phyloP scores from a whole-genome alignment of 805 yeast genomes.

The Cyberlindnera americana region DNA sequence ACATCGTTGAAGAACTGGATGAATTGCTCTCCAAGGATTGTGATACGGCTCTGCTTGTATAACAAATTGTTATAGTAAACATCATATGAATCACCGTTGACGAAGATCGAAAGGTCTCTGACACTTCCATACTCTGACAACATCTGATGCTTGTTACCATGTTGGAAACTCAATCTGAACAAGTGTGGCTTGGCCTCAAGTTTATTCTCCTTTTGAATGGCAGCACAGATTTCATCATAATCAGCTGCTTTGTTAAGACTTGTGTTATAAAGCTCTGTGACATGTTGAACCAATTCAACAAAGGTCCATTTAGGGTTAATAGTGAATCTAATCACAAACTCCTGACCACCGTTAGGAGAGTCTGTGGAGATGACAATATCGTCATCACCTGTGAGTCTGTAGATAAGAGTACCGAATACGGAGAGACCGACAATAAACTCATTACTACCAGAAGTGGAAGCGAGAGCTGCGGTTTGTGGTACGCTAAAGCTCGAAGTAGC shows the following conservation, averaged over 20 bases:
- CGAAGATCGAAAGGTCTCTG: conserved; percentile 62
- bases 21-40: conserved; percentile 70
- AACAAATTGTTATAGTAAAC: conserved; percentile 74
- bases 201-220: conserved; percentile 45
- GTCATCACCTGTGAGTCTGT: conserved; percentile 89
- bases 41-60: conserved; percentile 66
- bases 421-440: conserved; percentile 56
- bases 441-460: conserved; percentile 22
- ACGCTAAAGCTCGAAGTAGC: conserved; percentile 43
- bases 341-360: conserved; percentile 34
- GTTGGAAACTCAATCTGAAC: conserved; percentile 55
- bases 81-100: conserved; percentile 33
- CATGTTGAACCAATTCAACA: conserved; percentile 44
- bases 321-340: conserved; percentile 60
- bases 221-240: conserved; percentile 53
- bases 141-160: conserved; percentile 30
- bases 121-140: conserved; percentile 43
- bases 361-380: conserved; percentile 86
- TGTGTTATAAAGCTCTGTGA: conserved; percentile 38
- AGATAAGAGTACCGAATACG: conserved; percentile 64
- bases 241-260: conserved; percentile 35
- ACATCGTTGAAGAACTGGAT: conserved; percentile 44
- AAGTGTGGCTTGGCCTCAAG: conserved; percentile 59
- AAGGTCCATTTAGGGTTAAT: conserved; percentile 57
- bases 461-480: conserved; percentile 28